Base-by-base conservation (phyloP, 1,284 basidiomycete genomes). In the Amylostereum areolatum region DNA sequence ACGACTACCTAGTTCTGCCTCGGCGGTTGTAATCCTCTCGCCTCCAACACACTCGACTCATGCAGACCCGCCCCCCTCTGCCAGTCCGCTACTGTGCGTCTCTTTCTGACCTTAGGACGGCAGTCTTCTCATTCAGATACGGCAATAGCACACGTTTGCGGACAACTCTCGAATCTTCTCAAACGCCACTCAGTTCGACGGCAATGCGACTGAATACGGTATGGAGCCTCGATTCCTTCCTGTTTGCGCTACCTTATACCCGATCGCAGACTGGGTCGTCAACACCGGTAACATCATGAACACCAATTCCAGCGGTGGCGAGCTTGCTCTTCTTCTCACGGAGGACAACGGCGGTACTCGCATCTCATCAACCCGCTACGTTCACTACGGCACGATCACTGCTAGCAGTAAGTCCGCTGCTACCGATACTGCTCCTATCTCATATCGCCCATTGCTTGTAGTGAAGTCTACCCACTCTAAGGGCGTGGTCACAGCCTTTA, bases 401-500 rank as follows among this genome's bases (percentile, higher is more conserved):
- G 77, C 88, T 40, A 74, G 69, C 44, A 57, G 89, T 82, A 64
- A 64, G 77, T 72, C 3, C 10, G 31, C 30, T 25, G 41, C 40
- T 57, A 35, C 34, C 34, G n/a, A n/a, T 50, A 30, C 28, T 34
- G 45, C 42, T 50, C 35, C 34, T 54, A 55, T 47, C 46, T 34
- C 43, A n/a, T 48, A 10, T 31, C 36, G 9, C 12, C 24, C 7
- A 49, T 3, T 46, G 18, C 18, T 18, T 18, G 36, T 56, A 84
- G 83, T 86, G 56, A 87, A 84, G 65, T 81, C 83, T 1, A 76
- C 82, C 45, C 74, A 76, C 46, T 90, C 85, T 83, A 70, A 63
- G 30, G 89, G 89, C 34, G 81, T 92, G 27, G 83, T 93, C 43
- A 84, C 85, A 0, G 88, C 89, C 1, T 89, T 89, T 62, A 91